Conservation (phyloP, 2,329 filamentous ascomycete species). For the Fusarium acutatum region DNA sequence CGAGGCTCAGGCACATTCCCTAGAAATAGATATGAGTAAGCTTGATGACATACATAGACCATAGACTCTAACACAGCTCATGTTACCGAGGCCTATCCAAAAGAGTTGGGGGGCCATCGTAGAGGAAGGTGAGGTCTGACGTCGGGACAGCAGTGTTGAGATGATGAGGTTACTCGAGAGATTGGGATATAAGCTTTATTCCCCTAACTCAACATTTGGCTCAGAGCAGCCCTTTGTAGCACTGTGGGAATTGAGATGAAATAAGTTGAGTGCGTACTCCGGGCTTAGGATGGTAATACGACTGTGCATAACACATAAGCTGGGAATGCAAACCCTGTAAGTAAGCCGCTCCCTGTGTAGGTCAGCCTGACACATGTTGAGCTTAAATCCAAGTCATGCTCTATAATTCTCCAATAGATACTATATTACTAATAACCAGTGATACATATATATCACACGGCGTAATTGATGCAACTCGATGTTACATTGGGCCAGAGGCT, state of each 20-base stretch:
- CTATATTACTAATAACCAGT: no score
- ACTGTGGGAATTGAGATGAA: no score
- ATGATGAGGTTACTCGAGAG: not conserved
- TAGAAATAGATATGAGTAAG: not conserved
- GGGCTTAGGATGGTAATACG: no score
- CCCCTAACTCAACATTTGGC: no score
- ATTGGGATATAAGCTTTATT: not conserved
- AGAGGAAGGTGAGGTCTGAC: not conserved
- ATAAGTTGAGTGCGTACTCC: no score
- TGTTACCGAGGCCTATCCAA: not conserved
- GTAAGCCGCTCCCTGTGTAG: no score
- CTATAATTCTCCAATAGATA: no score
- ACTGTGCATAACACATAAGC: no score
- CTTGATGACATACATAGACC: accelerated
- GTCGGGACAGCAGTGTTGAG: not conserved
- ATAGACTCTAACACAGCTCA: not conserved
- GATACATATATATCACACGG: no score
- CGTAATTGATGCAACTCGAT: accelerated
- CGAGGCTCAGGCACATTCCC: not conserved
- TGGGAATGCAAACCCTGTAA: no score
- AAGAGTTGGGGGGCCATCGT: not conserved
- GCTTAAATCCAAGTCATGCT: accelerated
- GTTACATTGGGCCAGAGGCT: not conserved
- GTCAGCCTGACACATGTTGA: no score
- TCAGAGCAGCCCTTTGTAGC: not conserved